Base-by-base conservation (phyloP, 768 basidiomycete genomes). In the Coprinellus aureogranulatus region DNA sequence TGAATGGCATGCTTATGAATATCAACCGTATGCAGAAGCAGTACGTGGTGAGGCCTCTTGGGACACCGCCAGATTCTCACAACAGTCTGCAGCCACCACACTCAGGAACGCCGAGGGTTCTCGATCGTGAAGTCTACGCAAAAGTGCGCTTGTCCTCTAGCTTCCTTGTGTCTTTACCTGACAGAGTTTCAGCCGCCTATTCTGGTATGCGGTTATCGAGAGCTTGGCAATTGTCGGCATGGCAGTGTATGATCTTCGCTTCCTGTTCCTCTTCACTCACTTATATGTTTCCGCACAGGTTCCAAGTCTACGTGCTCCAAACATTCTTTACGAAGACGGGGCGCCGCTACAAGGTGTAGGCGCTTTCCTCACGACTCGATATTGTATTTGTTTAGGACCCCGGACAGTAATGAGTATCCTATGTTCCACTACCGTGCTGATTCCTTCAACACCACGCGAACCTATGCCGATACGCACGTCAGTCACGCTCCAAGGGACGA, bases 321-420 rank as follows among this genome's bases (percentile, higher is more conserved):
- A 95, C 92, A 20, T 98, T 96, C 86, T 98, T 98, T 76, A 94
- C 91, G n/a, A 85, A 88, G 71, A 94, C 93, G 8, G 92, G 92
- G 34, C 83, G 92, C 70, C 80, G 86, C 67, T 94, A 93, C 79
- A 92, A 92, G 77, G 91, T 92, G 67, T 93, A 85, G 59, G 53
- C 31, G 41, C 40, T 20, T 53, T 25, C 53, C 52, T 31, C 27
- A 55, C n/a, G 31, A 39, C n/a, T 23, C 31, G 50, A 39, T 28
- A 28, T 48, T 63, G 54, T 53, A 48, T 41, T 23, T 45, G 23
- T 46, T 45, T 14, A 26, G 53, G 45, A 27, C 40, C 14, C 45
- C n/a, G 28, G 20, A 44, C 30, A 31, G 37, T 41, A 53, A 41
- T 45, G 40, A 46, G 53, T 45, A 44, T 34, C 28, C 18, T 25